Evolutionary conservation across 441 rosid genomes (phyloP), one percentile per base, ranked within the genome.

Genomic region (Mallotus repandus): DNA sequence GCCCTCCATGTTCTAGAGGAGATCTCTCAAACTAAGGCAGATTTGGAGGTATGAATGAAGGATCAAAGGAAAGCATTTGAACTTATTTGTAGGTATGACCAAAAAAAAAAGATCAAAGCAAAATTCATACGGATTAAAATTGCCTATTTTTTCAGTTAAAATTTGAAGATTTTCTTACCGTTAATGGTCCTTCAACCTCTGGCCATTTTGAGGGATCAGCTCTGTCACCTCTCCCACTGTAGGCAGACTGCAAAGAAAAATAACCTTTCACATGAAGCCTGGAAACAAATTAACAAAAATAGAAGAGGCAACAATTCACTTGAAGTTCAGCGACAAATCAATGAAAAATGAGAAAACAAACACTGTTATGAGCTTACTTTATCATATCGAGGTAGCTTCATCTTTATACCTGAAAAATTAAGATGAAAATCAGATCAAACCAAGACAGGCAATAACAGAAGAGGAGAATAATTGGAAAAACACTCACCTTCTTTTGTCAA

Each of bases 301-400:
- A 49, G 13, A 77, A 67, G 54, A 72, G 52, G 59, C 12, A 35
- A 35, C 41, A 35, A 35, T 35, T 0, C 21, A n/a, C 21, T 16
- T 16, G 8, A n/a, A 54, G 13, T 16, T 2, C 1, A 6, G 4
- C 22, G 13, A 54, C 9, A 60, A 55, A 41, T 13, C 15, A 11
- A 45, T 11, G 25, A 21, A 15, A 62, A 63, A 67, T 57, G 16
- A 79, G 68, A 53, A 74, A 60, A 65, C 11, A 0, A 25, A 78
- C 48, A 70, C 18, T 11, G 7, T 56, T 48, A 61, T 65, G 62
- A 56, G 69, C 88, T 78, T 72, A 90, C 99, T 84, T 96, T 96
- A 75, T 93, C 88, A 72, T 95, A 95, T 43, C 97, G 89, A 19
- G 99, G 99, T 52, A 95, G 82, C 84, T 86, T 91, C 98, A 95